These are phyloP conservation scores for Ogataea sp. DNA, from an alignment of 805 yeast species.

Conservation along the genomic window DNA sequence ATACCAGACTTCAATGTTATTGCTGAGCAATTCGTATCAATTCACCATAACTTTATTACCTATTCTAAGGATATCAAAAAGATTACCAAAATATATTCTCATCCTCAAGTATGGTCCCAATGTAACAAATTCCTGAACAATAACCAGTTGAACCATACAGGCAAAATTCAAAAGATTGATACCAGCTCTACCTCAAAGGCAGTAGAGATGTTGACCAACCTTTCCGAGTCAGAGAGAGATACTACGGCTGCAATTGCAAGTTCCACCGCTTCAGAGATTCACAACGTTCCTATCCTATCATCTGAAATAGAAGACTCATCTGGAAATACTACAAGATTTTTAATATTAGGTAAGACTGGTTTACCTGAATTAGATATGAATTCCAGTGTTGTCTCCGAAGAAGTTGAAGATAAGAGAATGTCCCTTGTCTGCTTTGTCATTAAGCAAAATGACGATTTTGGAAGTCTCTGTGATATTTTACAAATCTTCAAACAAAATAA, in stretches of 20 bases:
- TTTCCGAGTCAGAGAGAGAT: constrained; percentile 24
- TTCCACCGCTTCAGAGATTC: constrained; percentile 52
- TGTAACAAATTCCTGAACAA: constrained; percentile 48
- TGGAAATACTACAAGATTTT: constrained; percentile 80
- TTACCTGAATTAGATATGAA: constrained; percentile 6
- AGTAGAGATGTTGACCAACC: constrained; percentile 49
- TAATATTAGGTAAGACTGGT: constrained; percentile 45
- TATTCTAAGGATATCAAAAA: constrained; percentile 33
- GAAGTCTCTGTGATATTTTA: constrained; percentile 64
- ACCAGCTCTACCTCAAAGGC: constrained; percentile 80
- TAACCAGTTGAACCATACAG: constrained; percentile 20
- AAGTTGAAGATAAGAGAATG: constrained; percentile 21
- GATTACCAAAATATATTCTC: constrained; percentile 66
- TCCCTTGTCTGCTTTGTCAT: constrained; percentile 61
- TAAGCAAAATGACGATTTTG: constrained; percentile 55
- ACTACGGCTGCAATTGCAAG: constrained; percentile 69
- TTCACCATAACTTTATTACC: constrained; percentile 68
- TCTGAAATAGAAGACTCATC: constrained; percentile 60
- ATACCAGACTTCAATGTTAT: constrained; percentile 42
- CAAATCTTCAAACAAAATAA: constrained; percentile 44
- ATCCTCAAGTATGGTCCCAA: constrained; percentile 99
- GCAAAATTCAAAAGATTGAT: constrained; percentile 47
- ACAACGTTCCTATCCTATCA: constrained; percentile 46
- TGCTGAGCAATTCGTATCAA: constrained; percentile 76
- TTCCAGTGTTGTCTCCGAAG: constrained; percentile 2